Percentiles rank a stretch among this genome's conserved stretches.
Evolutionary conservation across 2,329 filamentous ascomycete species (phyloP).

Genomic region (Onygena corvina): DNA sequence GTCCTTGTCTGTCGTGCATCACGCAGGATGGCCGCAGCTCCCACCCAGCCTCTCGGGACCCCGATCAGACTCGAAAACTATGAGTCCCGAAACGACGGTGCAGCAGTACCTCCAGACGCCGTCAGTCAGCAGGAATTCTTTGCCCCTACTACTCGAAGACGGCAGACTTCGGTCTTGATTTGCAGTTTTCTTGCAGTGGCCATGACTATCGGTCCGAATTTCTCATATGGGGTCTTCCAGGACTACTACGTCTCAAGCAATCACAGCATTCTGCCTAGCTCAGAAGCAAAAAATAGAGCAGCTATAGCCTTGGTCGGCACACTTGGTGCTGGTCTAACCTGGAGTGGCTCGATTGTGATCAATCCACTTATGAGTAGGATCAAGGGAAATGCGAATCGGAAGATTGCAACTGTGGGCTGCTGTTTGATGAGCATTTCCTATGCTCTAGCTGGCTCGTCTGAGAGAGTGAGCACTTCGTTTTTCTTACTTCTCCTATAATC

Average conservation of each 20-base stretch:
- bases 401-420: constrained; percentile 34
- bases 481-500: neutral
- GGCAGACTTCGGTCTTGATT: constrained; percentile 34
- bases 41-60: neutral
- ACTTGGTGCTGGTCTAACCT: constrained; percentile 39
- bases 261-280: constrained; percentile 30
- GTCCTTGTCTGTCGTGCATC: neutral
- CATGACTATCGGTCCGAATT: constrained; percentile 41
- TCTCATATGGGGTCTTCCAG: constrained; percentile 41
- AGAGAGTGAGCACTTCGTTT: constrained; percentile 3
- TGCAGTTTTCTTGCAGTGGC: constrained; percentile 37
- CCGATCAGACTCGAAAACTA: neutral
- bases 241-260: constrained; percentile 34
- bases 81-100: neutral
- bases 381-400: constrained; percentile 25
- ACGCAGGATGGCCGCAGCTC: neutral
- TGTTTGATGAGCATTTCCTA: constrained; percentile 29
- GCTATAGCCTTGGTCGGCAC: constrained; percentile 41
- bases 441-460: constrained; percentile 11
- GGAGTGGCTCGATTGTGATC: constrained; percentile 39
- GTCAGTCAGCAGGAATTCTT: constrained; percentile 18
- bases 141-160: constrained; percentile 29
- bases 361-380: constrained; percentile 39
- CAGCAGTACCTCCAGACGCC: constrained; percentile 1
- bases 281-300: constrained; percentile 29